A percentile compares a stretch with the other conserved stretches of the same genome.
Conservation (phyloP, 495 filamentous ascomycete genomes). For the Melanomma pulvis-pyrius region DNA sequence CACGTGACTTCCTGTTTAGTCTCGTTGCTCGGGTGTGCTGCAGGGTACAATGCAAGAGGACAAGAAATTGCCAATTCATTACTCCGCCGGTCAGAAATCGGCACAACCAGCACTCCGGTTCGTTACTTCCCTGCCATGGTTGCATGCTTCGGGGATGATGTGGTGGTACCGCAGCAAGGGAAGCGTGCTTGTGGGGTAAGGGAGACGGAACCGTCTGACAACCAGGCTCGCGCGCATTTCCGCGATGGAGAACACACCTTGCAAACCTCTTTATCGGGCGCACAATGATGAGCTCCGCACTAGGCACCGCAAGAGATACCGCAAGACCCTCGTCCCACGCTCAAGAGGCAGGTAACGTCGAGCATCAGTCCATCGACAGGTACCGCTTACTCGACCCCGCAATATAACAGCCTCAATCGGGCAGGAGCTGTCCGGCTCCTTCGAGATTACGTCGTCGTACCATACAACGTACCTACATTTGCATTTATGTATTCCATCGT, state of each 20-base stretch:
- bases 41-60: too few species aligned
- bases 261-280: too few species aligned
- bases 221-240: not conserved
- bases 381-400: conserved; percentile 21
- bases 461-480: not conserved
- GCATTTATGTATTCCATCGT: not conserved
- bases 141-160: not conserved
- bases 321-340: not conserved
- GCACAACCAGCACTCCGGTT: not conserved
- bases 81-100: not conserved
- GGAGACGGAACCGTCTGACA: too few species aligned
- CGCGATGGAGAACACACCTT: too few species aligned
- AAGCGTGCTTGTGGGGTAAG: conserved; percentile 1
- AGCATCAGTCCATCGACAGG: conserved; percentile 3
- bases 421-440: conserved; percentile 17
- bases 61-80: too few species aligned
- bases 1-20: not conserved
- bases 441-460: conserved; percentile 8
- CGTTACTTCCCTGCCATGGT: not conserved
- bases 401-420: conserved; percentile 23
- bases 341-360: conserved; percentile 4
- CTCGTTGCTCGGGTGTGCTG: too few species aligned
- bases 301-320: too few species aligned
- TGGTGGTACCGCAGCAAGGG: conserved; percentile 9
- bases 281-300: too few species aligned